Conservation (phyloP, 2,329 filamentous ascomycete species). For the Aspergillus floridensis region DNA sequence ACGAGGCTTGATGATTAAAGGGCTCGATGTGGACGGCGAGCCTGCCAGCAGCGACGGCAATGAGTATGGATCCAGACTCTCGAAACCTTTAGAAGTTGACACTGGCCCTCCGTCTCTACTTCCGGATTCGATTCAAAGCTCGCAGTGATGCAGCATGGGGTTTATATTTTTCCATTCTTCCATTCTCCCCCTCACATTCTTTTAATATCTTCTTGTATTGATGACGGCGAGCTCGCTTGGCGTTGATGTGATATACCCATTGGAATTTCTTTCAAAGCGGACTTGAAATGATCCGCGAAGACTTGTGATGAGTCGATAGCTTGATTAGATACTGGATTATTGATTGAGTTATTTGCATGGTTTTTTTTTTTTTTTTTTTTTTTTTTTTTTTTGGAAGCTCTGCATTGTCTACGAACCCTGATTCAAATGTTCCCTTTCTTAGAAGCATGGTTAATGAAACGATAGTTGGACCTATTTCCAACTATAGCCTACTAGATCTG, state of each 20-base stretch:
- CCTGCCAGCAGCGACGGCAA: conserved; percentile 17
- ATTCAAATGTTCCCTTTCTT: too few species aligned
- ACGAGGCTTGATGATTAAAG: conserved; percentile 36
- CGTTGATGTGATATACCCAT: conserved; percentile 45
- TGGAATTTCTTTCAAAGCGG: conserved; percentile 20
- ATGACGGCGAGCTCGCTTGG: conserved; percentile 19
- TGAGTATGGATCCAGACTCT: conserved; percentile 9
- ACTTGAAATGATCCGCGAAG: neutral
- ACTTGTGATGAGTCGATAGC: neutral
- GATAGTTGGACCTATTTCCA: too few species aligned
- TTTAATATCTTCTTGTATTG: conserved; percentile 7
- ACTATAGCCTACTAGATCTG: too few species aligned
- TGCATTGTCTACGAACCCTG: too few species aligned
- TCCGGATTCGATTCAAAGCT: conserved; percentile 27
- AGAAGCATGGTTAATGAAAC: too few species aligned
- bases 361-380: too few species aligned
- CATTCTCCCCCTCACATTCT: neutral
- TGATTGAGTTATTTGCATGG: conserved; percentile 17
- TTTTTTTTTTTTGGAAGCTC: too few species aligned
- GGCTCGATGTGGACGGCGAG: conserved; percentile 30
- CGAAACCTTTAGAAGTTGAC: conserved; percentile 27
- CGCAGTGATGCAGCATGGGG: conserved; percentile 14
- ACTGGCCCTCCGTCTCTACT: conserved; percentile 26
- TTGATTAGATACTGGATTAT: neutral
- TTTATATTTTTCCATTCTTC: conserved; percentile 2